Evolutionary conservation across 2,329 filamentous ascomycete species (phyloP), one percentile per base, ranked within the genome.

Genomic region (Exophiala aquamarina): DNA sequence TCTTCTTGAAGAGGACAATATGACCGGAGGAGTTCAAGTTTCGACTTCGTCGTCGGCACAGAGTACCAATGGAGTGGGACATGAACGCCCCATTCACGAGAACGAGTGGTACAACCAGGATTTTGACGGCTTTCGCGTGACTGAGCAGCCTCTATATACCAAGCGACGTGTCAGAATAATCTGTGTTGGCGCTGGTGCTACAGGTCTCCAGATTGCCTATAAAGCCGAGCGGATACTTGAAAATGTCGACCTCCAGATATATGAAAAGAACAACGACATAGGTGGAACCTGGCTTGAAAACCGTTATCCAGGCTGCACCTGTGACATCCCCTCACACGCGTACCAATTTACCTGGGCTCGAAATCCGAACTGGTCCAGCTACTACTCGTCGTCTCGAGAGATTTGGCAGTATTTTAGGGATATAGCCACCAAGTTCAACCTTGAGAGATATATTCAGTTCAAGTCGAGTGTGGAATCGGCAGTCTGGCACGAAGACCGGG

Each of bases 231-330:
- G 35, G 6, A 11, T 38, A 3, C 47, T 38, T 39, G 33, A 35
- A 47, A 47, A 48, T 29, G 49, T 41, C 8, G 55, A 54, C 20
- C 46, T 59, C 31, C 52, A 44, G 9, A 36, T 55, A 10, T 63
- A 61, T 31, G 60, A 63, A 21, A 61, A 61, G 54, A 66, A 66
- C 32, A 52, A 61, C 9, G 59, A 62, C 33, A 54, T 68, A 40
- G 65, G 63, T 5, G 65, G 63, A 14, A 61, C 64, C 33, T 68
- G 65, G 65, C 57, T 59, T 10, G 62, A 64, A 19, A 66, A 64
- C 47, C 50, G 56, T 23, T 65, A 64, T 44, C 62, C 63, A 3
- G 62, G 63, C 4, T 63, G 61, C 49, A 55, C 55, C 26, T 65
- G 62, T 40, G 65, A 68, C 32, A 59, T 62, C 15, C 58, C 61